Conservation (phyloP, 2,329 filamentous ascomycete genomes). For the Colletotrichum gigasporum region DNA sequence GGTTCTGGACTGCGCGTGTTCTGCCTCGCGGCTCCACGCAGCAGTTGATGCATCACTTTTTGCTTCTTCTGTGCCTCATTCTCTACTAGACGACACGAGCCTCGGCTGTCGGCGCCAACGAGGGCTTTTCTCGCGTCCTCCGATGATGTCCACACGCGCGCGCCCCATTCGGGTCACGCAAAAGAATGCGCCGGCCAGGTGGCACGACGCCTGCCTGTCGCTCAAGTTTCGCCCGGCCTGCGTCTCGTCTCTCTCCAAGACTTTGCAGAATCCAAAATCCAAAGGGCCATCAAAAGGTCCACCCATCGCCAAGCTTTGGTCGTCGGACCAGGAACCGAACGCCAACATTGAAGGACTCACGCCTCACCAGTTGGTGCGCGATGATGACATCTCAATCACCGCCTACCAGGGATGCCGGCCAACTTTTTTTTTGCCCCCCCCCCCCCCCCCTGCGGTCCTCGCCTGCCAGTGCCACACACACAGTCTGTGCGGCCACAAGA, state of each 20-base stretch:
- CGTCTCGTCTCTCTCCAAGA: too few relatives aligned
- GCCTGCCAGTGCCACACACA: too few relatives aligned
- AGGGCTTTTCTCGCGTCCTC: too few relatives aligned
- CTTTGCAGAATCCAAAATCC: too few relatives aligned
- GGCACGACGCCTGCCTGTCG: conserved; percentile 1
- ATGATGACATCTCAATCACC: background rate
- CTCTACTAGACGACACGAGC: too few relatives aligned
- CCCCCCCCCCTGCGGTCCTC: background rate
- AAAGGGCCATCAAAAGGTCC: background rate
- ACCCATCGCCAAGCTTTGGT: background rate
- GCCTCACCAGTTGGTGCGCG: background rate
- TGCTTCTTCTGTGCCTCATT: background rate
- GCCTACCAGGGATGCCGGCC: background rate
- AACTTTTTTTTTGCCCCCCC: background rate
- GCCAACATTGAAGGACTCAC: background rate
- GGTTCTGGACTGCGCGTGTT: background rate
- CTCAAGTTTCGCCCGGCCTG: background rate
- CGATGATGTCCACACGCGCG: background rate
- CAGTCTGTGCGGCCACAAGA: background rate
- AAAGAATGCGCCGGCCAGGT: background rate
- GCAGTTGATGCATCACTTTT: background rate
- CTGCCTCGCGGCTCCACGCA: background rate
- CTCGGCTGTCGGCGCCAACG: too few relatives aligned
- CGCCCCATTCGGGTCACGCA: background rate
- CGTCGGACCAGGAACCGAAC: conserved; percentile 5